phyloP scores from a whole-genome alignment of 345 rosid species.

The Sisymbrium irio region DNA sequence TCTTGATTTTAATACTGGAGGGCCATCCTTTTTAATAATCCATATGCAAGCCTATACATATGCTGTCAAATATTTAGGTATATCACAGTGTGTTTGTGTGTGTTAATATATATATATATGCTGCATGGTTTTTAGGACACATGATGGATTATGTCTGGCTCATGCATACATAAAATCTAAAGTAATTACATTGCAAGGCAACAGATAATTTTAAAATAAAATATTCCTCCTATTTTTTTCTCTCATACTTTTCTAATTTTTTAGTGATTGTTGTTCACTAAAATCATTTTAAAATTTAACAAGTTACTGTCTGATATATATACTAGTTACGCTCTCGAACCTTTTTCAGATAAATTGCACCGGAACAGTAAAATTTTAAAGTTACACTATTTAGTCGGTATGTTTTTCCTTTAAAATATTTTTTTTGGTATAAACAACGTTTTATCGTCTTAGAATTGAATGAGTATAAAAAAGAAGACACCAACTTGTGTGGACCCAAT shows the following conservation, averaged over 20 bases:
- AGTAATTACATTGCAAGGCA: no score
- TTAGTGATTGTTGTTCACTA: no score
- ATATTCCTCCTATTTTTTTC: no score
- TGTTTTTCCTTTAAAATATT: not conserved
- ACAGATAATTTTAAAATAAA: no score
- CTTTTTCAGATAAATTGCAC: not conserved
- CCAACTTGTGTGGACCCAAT: constrained; percentile 1
- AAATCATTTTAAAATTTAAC: not conserved
- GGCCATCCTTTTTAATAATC: constrained; percentile 18
- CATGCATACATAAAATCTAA: no score
- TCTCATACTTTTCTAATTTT: no score
- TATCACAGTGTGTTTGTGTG: not conserved
- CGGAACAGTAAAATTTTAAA: not conserved
- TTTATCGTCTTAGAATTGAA: not conserved
- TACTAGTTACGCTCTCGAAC: not conserved
- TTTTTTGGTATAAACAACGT: not conserved
- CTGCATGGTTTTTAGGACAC: not conserved
- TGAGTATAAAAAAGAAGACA: not conserved
- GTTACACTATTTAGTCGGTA: not conserved
- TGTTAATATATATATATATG: not conserved
- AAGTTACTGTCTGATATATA: not conserved
- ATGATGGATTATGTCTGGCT: not conserved
- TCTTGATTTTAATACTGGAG: constrained; percentile 25
- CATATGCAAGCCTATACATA: not conserved
- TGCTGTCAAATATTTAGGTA: not conserved